Evolutionary conservation across 75 land plant species (phyloP).

Genomic region (Picea glauca): DNA sequence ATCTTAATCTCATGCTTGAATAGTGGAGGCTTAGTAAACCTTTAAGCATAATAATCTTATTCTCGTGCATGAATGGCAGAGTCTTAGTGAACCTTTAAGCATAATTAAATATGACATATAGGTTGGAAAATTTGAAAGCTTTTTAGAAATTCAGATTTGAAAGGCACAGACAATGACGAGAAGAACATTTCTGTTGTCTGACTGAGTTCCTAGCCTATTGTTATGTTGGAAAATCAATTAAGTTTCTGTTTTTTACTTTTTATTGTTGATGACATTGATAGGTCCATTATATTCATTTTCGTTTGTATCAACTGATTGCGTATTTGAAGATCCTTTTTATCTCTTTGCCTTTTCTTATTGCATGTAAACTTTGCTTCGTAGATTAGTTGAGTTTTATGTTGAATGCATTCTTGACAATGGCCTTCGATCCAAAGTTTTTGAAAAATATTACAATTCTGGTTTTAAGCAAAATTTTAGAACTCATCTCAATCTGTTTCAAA

Average conservation of each 20-base stretch:
- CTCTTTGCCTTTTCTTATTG: too few species aligned
- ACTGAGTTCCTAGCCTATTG: neutral
- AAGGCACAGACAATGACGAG: neutral
- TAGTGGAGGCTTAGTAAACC: too few species aligned
- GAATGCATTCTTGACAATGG: neutral
- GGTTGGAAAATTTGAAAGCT: neutral
- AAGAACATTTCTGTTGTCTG: neutral
- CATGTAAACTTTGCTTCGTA: neutral
- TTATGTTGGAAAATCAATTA: neutral
- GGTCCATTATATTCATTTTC: neutral
- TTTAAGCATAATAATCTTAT: neutral
- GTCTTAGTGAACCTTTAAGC: neutral
- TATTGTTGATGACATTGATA: neutral
- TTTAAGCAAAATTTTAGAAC: neutral
- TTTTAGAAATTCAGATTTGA: neutral
- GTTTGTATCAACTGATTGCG: neutral
- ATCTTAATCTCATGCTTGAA: too few species aligned
- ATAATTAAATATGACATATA: neutral
- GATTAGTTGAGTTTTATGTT: neutral
- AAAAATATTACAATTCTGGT: neutral
- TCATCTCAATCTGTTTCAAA: neutral
- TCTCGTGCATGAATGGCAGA: neutral
- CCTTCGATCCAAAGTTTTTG: neutral
- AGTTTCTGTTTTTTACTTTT: neutral
- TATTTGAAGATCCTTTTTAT: neutral